Evolutionary conservation across 148 eudicot species (phyloP).

Genomic region (Cornus suecica): DNA sequence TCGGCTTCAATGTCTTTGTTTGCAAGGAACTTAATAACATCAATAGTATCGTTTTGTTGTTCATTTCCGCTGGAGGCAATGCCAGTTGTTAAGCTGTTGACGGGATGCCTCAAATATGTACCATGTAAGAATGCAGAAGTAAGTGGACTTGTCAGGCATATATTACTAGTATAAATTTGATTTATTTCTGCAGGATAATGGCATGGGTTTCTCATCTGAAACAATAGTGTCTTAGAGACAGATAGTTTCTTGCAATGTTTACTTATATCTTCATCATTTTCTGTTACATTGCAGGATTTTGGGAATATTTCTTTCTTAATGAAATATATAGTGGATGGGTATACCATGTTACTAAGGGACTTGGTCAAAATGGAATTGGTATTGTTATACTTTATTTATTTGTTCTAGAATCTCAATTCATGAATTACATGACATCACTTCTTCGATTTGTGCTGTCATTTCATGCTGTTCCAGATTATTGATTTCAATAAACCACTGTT

Average conservation of each 20-base stretch:
- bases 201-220: neutral
- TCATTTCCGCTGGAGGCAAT: constrained; percentile 53
- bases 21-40: constrained; percentile 43
- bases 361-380: constrained; percentile 51
- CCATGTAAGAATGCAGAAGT: constrained; percentile 54
- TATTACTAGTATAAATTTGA: neutral
- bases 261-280: neutral
- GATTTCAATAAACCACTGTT: neutral
- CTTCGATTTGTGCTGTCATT: neutral
- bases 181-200: neutral
- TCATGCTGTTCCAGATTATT: neutral
- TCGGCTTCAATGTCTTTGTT: constrained; percentile 41
- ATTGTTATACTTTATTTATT: constrained; percentile 14
- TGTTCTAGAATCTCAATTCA: neutral
- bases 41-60: constrained; percentile 70
- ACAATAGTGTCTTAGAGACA: neutral
- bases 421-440: neutral
- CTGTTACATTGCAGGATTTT: constrained; percentile 42
- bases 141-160: constrained; percentile 23
- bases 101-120: constrained; percentile 40
- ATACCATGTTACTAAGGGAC: constrained; percentile 54
- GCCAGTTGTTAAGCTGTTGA: constrained; percentile 64
- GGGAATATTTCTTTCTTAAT: constrained; percentile 28
- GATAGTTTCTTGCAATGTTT: neutral
- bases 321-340: constrained; percentile 59